Percentiles rank a stretch among this genome's conserved stretches.
Conservation (phyloP, 2,329 filamentous ascomycete genomes). For the Whalleya microplaca region DNA sequence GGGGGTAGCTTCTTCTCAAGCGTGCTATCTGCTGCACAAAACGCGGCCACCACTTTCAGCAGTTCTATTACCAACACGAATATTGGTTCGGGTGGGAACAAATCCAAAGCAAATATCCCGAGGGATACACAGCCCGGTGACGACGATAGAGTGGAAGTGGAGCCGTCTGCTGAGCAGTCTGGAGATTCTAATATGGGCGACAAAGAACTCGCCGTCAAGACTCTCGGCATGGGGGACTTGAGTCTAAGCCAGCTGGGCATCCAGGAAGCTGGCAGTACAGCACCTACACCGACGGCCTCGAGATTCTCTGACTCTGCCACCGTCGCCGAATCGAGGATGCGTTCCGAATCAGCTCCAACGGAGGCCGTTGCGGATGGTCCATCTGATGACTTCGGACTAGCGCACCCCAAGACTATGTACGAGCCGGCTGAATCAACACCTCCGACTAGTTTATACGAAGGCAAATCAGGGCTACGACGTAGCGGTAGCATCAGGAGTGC, state of each 20-base stretch:
- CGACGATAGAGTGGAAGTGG: slow-evolving; percentile 47
- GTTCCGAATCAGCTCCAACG: slow-evolving; percentile 63
- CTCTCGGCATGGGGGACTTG: slow-evolving; percentile 84
- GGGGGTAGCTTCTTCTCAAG: slow-evolving; percentile 87
- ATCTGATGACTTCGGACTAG: slow-evolving; percentile 39
- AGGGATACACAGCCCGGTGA: slow-evolving; percentile 39
- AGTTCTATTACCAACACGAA: slow-evolving; percentile 73
- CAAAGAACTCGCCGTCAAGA: slow-evolving; percentile 81
- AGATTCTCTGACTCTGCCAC: slow-evolving; percentile 52
- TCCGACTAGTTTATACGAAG: slow-evolving; percentile 67
- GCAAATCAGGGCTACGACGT: slow-evolving; percentile 62
- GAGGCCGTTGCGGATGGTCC: slow-evolving; percentile 47
- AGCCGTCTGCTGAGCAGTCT: slow-evolving; percentile 46
- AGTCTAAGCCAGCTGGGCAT: slow-evolving; percentile 90
- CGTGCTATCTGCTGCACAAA: slow-evolving; percentile 90
- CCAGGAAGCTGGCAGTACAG: slow-evolving; percentile 56
- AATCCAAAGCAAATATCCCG: slow-evolving; percentile 40
- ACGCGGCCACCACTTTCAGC: slow-evolving; percentile 77
- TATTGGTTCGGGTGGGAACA: slow-evolving; percentile 56
- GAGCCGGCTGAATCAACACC: slow-evolving; percentile 60
- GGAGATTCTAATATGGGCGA: slow-evolving; percentile 50
- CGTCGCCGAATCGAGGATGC: slow-evolving; percentile 46
- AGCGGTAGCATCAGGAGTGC: slow-evolving; percentile 71
- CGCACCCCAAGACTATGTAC: slow-evolving; percentile 54
- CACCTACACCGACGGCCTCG: slow-evolving; percentile 61